These are phyloP conservation scores for Camillea tinctor DNA, from an alignment of 2,329 filamentous ascomycete species.

Conservation along the genomic window DNA sequence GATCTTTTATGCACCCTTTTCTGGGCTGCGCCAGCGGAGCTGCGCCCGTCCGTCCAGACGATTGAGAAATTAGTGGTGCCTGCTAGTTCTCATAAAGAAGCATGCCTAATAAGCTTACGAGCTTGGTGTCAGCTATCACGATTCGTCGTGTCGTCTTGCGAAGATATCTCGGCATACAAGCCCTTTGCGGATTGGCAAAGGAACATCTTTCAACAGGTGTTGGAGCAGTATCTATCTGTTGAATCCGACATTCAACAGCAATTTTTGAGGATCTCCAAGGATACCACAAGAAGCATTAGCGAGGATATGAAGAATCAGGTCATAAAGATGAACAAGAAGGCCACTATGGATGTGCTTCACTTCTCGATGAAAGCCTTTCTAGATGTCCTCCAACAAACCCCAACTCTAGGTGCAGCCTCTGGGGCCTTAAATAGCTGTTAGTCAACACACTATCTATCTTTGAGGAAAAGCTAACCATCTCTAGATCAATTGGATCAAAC, in stretches of 20 bases:
- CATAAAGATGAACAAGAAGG: slow-evolving; percentile 51
- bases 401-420: slow-evolving; percentile 45
- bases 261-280: slow-evolving; percentile 47
- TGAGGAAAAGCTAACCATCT: slow-evolving; percentile 13
- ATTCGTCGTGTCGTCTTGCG: slow-evolving; percentile 52
- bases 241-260: slow-evolving; percentile 57
- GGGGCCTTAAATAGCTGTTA: slow-evolving; percentile 48
- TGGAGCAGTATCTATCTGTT: slow-evolving; percentile 57
- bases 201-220: slow-evolving; percentile 54
- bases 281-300: slow-evolving; percentile 36
- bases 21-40: slow-evolving; percentile 58
- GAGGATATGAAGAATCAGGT: slow-evolving; percentile 48
- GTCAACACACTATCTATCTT: slow-evolving; percentile 6
- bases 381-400: slow-evolving; percentile 48
- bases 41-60: slow-evolving; percentile 52
- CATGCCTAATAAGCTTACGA: slow-evolving; percentile 61
- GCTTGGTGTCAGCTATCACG: slow-evolving; percentile 62
- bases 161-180: slow-evolving; percentile 41
- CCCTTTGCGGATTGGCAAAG: slow-evolving; percentile 58
- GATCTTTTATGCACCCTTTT: slow-evolving; percentile 66
- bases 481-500: slow-evolving; percentile 49
- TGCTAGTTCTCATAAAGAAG: slow-evolving; percentile 63
- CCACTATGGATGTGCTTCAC: slow-evolving; percentile 52
- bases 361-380: slow-evolving; percentile 48
- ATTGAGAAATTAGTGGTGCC: slow-evolving; percentile 61